Percentiles rank a stretch among this genome's conserved stretches.
phyloP scores from a whole-genome alignment of 805 yeast genomes.

The Candida montana region DNA sequence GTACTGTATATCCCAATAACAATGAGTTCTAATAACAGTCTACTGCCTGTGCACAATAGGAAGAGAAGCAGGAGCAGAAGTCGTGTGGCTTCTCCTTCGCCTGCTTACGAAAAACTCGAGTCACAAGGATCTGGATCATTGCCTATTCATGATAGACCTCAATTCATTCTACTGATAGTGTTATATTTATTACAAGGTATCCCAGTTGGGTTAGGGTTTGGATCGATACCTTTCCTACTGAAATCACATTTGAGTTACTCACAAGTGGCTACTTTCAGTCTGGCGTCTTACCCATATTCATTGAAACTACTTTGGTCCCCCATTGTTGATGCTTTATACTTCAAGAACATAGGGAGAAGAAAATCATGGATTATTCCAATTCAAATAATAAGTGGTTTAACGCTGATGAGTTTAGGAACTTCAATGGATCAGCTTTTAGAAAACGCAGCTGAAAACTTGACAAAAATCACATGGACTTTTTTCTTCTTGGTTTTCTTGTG shows the following conservation, averaged over 20 bases:
- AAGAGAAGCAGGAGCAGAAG: conserved; percentile 4
- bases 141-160: conserved; percentile 55
- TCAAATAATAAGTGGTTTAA: conserved; percentile 71
- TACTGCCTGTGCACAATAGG: conserved; percentile 9
- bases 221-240: conserved; percentile 84
- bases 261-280: conserved; percentile 83
- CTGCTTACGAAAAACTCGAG: conserved; percentile 2
- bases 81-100: conserved; percentile 1
- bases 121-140: conserved; percentile 12
- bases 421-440: conserved; percentile 45
- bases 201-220: conserved; percentile 94
- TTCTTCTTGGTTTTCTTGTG: conserved; percentile 78
- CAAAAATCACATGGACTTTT: conserved; percentile 61
- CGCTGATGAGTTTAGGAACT: conserved; percentile 61
- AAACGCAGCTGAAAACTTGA: conserved; percentile 44
- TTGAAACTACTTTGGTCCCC: conserved; percentile 94
- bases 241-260: conserved; percentile 80
- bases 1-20: too few species aligned
- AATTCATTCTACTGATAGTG: conserved; percentile 66
- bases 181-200: conserved; percentile 90
- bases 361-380: conserved; percentile 94
- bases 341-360: conserved; percentile 66
- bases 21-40: background rate
- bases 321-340: conserved; percentile 82
- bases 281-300: conserved; percentile 94